phyloP scores from a whole-genome alignment of 768 basidiomycete species.

The Panaeolus cyanescens region DNA sequence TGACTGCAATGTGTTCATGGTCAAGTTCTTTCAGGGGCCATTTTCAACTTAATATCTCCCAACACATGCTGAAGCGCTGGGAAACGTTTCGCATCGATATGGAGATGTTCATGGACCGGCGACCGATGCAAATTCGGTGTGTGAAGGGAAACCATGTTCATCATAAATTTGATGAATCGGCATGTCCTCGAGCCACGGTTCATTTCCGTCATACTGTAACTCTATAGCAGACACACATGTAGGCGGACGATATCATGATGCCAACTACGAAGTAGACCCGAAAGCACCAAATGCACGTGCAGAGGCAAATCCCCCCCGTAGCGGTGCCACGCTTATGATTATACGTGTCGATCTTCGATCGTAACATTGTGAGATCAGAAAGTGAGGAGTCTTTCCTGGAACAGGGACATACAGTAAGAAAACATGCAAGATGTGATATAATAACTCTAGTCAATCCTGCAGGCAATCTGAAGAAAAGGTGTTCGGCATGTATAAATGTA shows the following conservation, averaged over 20 bases:
- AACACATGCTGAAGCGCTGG: slow-evolving; percentile 2
- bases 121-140: background rate
- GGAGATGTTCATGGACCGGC: background rate
- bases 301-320: slow-evolving; percentile 1
- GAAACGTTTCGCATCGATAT: background rate
- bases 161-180: background rate
- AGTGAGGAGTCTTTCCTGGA: background rate
- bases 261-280: background rate
- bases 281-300: slow-evolving; percentile 1
- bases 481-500: background rate
- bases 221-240: background rate
- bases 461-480: background rate
- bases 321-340: slow-evolving; percentile 1
- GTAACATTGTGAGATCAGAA: background rate
- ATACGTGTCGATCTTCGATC: background rate
- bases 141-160: background rate
- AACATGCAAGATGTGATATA: slow-evolving; percentile 1
- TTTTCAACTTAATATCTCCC: background rate
- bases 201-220: slow-evolving; percentile 5
- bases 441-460: background rate
- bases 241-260: background rate
- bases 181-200: slow-evolving; percentile 2
- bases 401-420: background rate
- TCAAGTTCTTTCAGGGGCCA: background rate
- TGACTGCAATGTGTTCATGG: no score